These are phyloP conservation scores for Xylariaceae sp. DNA, from an alignment of 2,329 filamentous ascomycete species.

Conservation along the genomic window DNA sequence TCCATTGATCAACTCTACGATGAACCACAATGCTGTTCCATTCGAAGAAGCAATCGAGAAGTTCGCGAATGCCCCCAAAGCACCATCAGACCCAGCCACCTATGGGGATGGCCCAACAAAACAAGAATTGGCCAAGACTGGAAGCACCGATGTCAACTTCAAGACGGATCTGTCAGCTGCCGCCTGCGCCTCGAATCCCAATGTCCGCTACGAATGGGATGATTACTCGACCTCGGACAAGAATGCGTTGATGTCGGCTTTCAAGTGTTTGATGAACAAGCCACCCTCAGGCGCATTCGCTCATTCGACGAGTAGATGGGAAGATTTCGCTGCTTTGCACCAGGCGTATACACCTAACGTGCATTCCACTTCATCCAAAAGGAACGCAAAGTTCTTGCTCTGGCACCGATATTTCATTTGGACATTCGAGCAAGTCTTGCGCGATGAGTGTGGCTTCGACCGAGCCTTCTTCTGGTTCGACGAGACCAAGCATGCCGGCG, in stretches of 20 bases:
- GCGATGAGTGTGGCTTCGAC: slow-evolving; percentile 15
- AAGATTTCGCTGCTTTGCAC: slow-evolving; percentile 17
- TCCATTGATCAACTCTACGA: slow-evolving; percentile 11
- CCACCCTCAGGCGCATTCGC: slow-evolving; percentile 11
- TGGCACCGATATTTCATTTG: slow-evolving; percentile 18
- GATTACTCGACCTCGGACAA: slow-evolving; percentile 13
- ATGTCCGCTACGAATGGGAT: slow-evolving; percentile 18
- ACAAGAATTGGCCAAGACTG: neutral
- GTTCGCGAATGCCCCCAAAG: slow-evolving; percentile 18
- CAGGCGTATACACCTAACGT: slow-evolving; percentile 16
- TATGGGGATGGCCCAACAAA: slow-evolving; percentile 13
- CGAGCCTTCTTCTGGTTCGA: slow-evolving; percentile 19
- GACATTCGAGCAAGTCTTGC: slow-evolving; percentile 17
- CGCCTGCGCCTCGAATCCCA: slow-evolving; percentile 16
- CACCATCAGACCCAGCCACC: slow-evolving; percentile 12
- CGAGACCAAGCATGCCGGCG: slow-evolving; percentile 18
- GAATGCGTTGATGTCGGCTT: slow-evolving; percentile 15
- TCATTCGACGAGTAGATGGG: slow-evolving; percentile 14
- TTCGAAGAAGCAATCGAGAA: slow-evolving; percentile 9
- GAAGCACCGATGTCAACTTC: neutral
- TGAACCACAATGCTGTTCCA: slow-evolving; percentile 9
- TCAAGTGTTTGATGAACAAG: slow-evolving; percentile 17
- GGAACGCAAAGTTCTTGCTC: slow-evolving; percentile 17
- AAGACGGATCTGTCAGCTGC: neutral
- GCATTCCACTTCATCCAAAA: neutral